These are phyloP conservation scores for Aegilops bicornis DNA, from an alignment of 176 grass and related monocot genomes.

Conservation along the genomic window DNA sequence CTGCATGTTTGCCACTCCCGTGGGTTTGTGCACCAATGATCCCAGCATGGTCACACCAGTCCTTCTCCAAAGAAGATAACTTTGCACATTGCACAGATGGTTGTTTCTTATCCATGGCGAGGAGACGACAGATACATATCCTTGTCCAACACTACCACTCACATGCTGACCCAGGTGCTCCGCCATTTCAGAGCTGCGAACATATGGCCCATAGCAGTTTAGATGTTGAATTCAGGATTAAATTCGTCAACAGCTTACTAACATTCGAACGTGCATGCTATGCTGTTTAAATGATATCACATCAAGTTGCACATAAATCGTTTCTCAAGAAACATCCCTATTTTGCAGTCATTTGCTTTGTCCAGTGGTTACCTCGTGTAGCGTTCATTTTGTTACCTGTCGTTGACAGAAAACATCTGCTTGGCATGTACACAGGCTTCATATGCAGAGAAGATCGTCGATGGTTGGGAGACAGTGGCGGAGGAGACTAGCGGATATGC, in stretches of 20 bases:
- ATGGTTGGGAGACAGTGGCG: slow-evolving; percentile 78
- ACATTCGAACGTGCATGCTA: background rate
- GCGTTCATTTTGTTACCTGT: background rate
- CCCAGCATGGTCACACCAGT: background rate
- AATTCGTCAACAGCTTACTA: no score
- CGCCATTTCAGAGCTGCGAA: background rate
- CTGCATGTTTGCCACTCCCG: background rate
- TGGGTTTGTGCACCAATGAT: background rate
- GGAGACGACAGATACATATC: background rate
- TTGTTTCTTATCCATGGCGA: background rate
- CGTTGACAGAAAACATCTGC: background rate
- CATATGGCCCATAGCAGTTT: background rate
- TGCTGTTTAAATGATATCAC: no score
- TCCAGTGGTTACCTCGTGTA: background rate
- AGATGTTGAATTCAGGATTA: background rate
- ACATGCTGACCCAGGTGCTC: background rate
- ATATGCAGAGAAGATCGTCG: slow-evolving; percentile 85
- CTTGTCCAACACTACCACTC: background rate
- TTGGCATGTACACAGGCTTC: slow-evolving; percentile 56
- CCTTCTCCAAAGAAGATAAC: background rate
- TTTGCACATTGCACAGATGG: background rate
- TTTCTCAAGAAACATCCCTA: no score
- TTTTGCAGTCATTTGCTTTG: background rate
- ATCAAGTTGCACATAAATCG: no score
- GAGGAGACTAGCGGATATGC: slow-evolving; percentile 78